phyloP scores from a whole-genome alignment of 2,329 filamentous ascomycete species.

The Lizonia empirigonia region DNA sequence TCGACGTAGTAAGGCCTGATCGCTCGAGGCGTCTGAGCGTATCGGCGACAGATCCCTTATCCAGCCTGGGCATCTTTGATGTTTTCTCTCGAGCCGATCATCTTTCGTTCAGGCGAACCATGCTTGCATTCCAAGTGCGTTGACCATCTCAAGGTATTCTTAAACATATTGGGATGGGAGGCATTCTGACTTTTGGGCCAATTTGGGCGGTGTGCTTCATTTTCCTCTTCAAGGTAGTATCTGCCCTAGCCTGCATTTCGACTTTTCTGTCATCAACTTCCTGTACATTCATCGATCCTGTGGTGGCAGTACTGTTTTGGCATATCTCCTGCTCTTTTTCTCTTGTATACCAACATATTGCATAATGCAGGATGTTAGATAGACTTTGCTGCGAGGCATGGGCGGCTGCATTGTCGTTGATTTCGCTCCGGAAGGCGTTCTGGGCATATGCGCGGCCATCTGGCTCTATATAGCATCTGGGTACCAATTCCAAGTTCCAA shows the following conservation, averaged over 20 bases:
- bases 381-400: constrained; percentile 6
- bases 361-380: constrained; percentile 6
- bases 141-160: neutral
- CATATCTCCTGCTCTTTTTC: constrained; percentile 2
- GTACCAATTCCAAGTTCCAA: neutral
- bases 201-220: neutral
- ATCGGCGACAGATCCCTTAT: neutral
- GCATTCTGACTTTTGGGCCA: neutral
- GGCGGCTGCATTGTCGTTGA: neutral
- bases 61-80: neutral
- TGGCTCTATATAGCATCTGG: neutral
- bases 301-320: neutral
- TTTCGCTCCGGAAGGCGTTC: neutral
- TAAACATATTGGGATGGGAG: neutral
- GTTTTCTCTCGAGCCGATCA: neutral
- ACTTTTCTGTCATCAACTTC: neutral
- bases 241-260: neutral
- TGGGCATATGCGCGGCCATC: neutral
- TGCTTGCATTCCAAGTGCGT: neutral
- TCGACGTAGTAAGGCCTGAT: neutral
- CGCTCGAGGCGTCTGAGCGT: neutral
- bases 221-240: neutral
- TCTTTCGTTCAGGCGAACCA: neutral
- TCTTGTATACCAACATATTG: constrained; percentile 8
- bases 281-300: neutral